A percentile compares a stretch with the other conserved stretches of the same genome.
Conservation (phyloP, 1,284 basidiomycete genomes). For the Fomitopsis pinicola region DNA sequence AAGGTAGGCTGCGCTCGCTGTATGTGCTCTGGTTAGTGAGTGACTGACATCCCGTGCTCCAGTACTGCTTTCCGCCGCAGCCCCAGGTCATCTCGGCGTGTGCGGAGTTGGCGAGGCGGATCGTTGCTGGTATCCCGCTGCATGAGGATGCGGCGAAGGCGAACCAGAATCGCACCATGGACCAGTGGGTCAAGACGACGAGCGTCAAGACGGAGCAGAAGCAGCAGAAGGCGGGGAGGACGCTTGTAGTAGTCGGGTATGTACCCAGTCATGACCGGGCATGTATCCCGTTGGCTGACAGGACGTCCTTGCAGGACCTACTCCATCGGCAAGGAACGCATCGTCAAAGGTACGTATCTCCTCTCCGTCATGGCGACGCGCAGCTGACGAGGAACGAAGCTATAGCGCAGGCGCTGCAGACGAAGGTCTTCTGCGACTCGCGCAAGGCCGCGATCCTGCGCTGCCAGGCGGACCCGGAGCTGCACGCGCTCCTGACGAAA, state of each 20-base stretch:
- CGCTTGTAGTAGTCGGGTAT: conserved; percentile 87
- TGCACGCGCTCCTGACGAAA: conserved; percentile 74
- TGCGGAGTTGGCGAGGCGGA: conserved; percentile 70
- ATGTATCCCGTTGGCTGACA: not conserved
- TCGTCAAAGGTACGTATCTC: conserved; percentile 75
- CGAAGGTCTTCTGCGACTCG: conserved; percentile 89
- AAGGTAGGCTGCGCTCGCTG: conserved; percentile 43
- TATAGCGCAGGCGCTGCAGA: conserved; percentile 76
- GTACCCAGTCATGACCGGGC: conserved; percentile 11
- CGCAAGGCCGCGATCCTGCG: conserved; percentile 78
- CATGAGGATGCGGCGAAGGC: conserved; percentile 20
- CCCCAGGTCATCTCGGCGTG: conserved; percentile 90
- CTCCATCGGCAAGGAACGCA: conserved; percentile 95
- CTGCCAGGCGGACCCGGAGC: conserved; percentile 80
- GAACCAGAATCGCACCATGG: conserved; percentile 23
- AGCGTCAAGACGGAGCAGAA: conserved; percentile 21
- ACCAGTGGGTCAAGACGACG: conserved; percentile 23
- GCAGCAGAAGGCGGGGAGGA: conserved; percentile 19
- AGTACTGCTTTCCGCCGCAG: conserved; percentile 96
- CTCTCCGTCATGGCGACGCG: not conserved
- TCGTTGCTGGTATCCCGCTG: conserved; percentile 38
- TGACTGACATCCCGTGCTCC: not conserved
- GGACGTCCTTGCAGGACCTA: conserved; percentile 63
- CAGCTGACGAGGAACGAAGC: conserved; percentile 41
- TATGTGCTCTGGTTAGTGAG: not conserved